Evolutionary conservation across 169 alveolate genomes (phyloP).

Genomic region (Cryptosporidium viatorum): DNA sequence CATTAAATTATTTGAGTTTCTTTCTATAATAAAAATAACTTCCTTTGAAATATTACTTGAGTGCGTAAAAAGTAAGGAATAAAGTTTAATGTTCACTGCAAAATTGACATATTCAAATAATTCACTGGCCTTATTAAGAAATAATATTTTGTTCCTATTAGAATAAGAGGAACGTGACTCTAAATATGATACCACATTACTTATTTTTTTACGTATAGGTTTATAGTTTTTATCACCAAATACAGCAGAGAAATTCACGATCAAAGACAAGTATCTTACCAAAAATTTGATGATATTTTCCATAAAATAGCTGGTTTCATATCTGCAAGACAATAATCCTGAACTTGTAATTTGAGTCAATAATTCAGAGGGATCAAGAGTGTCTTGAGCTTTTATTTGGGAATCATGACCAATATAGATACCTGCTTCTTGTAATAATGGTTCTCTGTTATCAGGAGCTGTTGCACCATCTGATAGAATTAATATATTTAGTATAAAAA

Average conservation of each 20-base stretch:
- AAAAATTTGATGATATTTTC: neutral
- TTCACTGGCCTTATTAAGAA: neutral
- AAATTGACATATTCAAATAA: neutral
- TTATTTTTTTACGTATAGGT: neutral
- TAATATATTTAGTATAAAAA: neutral
- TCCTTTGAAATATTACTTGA: neutral
- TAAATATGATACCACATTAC: neutral
- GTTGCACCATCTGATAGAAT: neutral
- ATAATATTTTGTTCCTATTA: neutral
- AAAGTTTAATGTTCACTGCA: neutral
- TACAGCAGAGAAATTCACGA: neutral
- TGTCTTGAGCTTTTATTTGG: neutral
- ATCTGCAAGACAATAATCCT: slow-evolving; percentile 4
- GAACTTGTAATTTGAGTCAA: neutral
- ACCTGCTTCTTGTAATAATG: neutral
- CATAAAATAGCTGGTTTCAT: neutral
- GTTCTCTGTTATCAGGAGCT: neutral
- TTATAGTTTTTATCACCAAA: neutral
- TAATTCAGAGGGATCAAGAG: neutral
- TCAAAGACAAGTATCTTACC: neutral
- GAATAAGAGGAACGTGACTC: slow-evolving; percentile 1
- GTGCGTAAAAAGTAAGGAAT: neutral
- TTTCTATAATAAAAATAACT: neutral
- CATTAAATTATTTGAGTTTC: neutral
- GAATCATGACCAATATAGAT: neutral